Percentiles rank a stretch among this genome's conserved stretches.
Conservation (phyloP, 345 rosid species). For the Melastoma malabathricum region DNA sequence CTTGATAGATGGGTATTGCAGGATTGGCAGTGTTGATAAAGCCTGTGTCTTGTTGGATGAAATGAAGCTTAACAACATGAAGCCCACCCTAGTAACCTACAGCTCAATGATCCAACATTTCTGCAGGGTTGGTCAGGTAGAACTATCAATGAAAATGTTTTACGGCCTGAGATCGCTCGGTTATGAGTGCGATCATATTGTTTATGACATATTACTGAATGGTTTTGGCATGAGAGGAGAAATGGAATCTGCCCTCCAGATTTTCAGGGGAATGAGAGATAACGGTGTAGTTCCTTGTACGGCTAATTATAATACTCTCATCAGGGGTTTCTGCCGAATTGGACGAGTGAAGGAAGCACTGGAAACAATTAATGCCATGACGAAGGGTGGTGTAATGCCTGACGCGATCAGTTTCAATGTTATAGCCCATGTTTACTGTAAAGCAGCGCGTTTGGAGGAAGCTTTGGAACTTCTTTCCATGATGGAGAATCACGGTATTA, state of each 20-base stretch:
- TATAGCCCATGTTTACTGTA: slow-evolving; percentile 21
- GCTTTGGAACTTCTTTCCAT: slow-evolving; percentile 25
- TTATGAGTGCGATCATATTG: slow-evolving; percentile 20
- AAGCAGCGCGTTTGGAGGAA: slow-evolving; percentile 16
- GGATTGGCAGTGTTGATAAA: slow-evolving; percentile 22
- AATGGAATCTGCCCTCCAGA: slow-evolving; percentile 22
- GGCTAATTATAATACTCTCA: slow-evolving; percentile 16
- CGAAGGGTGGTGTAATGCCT: slow-evolving; percentile 18
- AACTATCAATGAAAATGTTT: slow-evolving; percentile 13
- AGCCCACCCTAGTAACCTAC: slow-evolving; percentile 30
- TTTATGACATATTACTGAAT: slow-evolving; percentile 23
- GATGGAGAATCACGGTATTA: slow-evolving; percentile 19
- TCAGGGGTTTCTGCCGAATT: slow-evolving; percentile 31
- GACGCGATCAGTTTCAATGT: slow-evolving; percentile 27
- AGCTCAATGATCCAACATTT: slow-evolving; percentile 21
- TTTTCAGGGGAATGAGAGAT: slow-evolving; percentile 27
- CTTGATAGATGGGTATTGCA: slow-evolving; percentile 38
- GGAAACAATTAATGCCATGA: slow-evolving; percentile 23
- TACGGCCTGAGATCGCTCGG: slow-evolving; percentile 17
- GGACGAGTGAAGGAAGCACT: slow-evolving; percentile 27
- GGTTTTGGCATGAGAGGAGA: slow-evolving; percentile 25
- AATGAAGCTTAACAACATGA: slow-evolving; percentile 18
- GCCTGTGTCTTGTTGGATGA: slow-evolving; percentile 26
- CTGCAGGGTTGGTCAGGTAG: slow-evolving; percentile 21
- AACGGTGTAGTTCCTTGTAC: slow-evolving; percentile 18